Base-by-base conservation (phyloP, 441 rosid genomes). In the Melastoma candidum region DNA sequence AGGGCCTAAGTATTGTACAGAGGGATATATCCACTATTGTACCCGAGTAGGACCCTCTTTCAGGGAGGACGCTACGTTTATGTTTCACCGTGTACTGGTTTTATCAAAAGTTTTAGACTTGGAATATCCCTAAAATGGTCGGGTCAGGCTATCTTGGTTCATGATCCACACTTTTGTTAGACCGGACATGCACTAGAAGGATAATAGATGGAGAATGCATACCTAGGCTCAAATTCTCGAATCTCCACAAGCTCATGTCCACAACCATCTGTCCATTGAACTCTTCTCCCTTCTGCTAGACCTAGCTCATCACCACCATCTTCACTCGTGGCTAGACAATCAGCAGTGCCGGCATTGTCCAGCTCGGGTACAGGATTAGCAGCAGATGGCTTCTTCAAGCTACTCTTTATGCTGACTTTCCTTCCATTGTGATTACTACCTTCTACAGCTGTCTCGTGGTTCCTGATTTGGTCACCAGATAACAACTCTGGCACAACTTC, bases 151-250 rank as follows among this genome's bases (percentile, higher is more conserved):
- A 4, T 36, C 8, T 36, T 9, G 6, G 41, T 36, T 36, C 41
- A 36, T 36, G 8, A 36, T 36, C 41, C 41, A 36, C 41, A 2
- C 6, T 36, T 4, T 36, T 36, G 48, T 17, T 13, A 4, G 1
- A 12, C 24, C 25, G 1, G 22, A 7, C 43, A 26, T 26, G 12
- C 63, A 50, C 8, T n/a, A 6, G 26, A 51, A 14, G 44, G 6
- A 13, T 22, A 59, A 50, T 22, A 36, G n/a, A 52, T 53, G 12
- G 32, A 44, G 48, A 11, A 48, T 46, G 4, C 43, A 56, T 84
- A 89, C 99, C 98, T 93, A 70, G 98, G 95, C 66, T 84, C 97
- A 73, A 88, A 93, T 75, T 88, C 98, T 71, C 83, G 78, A 70
- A 86, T 78, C 71, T 93, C 92, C 48, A 65, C 85, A 55, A 93